A percentile compares a stretch with the other conserved stretches of the same genome.
phyloP scores from a whole-genome alignment of 495 filamentous ascomycete species.

The Aspergillus egyptiacus region DNA sequence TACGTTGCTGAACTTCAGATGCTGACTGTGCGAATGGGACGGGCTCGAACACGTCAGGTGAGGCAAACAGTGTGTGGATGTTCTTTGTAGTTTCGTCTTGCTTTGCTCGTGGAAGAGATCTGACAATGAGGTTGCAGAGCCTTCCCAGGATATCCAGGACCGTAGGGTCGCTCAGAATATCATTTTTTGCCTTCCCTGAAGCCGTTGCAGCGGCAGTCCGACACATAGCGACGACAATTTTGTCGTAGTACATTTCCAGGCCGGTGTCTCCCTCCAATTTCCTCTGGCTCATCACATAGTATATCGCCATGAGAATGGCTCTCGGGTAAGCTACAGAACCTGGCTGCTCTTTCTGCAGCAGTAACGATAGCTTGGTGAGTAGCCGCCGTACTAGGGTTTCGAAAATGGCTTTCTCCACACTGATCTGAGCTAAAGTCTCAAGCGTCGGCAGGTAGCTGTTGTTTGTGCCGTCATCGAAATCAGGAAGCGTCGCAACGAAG shows the following conservation, averaged over 20 bases:
- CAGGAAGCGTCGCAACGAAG: conserved; percentile 65
- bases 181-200: conserved; percentile 32
- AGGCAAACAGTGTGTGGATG: conserved; percentile 51
- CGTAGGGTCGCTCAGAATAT: conserved; percentile 47
- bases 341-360: conserved; percentile 49
- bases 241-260: conserved; percentile 53
- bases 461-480: conserved; percentile 42
- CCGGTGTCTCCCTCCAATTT: conserved; percentile 43
- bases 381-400: conserved; percentile 63
- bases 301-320: conserved; percentile 57
- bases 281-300: conserved; percentile 57
- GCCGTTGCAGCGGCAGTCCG: conserved; percentile 40
- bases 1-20: conserved; percentile 35
- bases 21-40: conserved; percentile 35
- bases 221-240: conserved; percentile 50
- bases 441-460: conserved; percentile 51
- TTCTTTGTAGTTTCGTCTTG: conserved; percentile 51
- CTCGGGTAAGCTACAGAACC: conserved; percentile 48
- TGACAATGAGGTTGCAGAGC: conserved; percentile 55
- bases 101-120: conserved; percentile 45
- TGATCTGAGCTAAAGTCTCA: conserved; percentile 63
- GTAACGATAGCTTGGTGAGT: conserved; percentile 56
- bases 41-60: conserved; percentile 28
- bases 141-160: conserved; percentile 59
- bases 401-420: conserved; percentile 58